These are phyloP conservation scores for Cladosporium sphaerospermum DNA, from an alignment of 2,329 filamentous ascomycete genomes.

Conservation along the genomic window DNA sequence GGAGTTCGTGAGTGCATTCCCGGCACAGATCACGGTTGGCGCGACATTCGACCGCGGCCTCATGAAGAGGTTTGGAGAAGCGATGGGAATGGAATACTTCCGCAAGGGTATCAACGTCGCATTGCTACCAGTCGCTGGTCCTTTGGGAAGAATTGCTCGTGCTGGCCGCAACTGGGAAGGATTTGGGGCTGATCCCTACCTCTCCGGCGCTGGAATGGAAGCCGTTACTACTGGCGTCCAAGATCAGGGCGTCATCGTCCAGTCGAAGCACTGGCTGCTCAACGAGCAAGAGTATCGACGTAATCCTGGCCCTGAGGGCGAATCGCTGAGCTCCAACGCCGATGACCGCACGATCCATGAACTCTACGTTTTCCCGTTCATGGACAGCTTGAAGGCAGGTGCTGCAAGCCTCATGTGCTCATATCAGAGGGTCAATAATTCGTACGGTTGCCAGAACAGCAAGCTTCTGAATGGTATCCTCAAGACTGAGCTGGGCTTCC, in stretches of 20 bases:
- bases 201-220: slow-evolving; percentile 46
- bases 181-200: slow-evolving; percentile 60
- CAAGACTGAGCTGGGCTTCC: slow-evolving; percentile 66
- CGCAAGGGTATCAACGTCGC: slow-evolving; percentile 49
- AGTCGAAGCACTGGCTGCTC: slow-evolving; percentile 7
- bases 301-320: background rate
- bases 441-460: slow-evolving; percentile 55
- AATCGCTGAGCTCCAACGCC: slow-evolving; percentile 25
- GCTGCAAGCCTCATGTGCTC: slow-evolving; percentile 25
- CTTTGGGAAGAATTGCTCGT: slow-evolving; percentile 11
- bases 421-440: slow-evolving; percentile 53
- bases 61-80: slow-evolving; percentile 37
- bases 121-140: slow-evolving; percentile 43
- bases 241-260: slow-evolving; percentile 34
- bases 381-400: slow-evolving; percentile 17
- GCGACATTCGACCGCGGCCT: slow-evolving; percentile 75
- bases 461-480: slow-evolving; percentile 61
- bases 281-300: slow-evolving; percentile 10
- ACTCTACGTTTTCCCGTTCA: slow-evolving; percentile 21
- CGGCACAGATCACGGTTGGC: slow-evolving; percentile 75
- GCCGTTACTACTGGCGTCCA: slow-evolving; percentile 46
- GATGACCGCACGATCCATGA: slow-evolving; percentile 24
- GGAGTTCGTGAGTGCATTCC: slow-evolving; percentile 55
- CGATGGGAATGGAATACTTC: slow-evolving; percentile 27
- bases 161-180: slow-evolving; percentile 41